phyloP scores from a whole-genome alignment of 305 asterid species.

The Fraxinus paxiana region DNA sequence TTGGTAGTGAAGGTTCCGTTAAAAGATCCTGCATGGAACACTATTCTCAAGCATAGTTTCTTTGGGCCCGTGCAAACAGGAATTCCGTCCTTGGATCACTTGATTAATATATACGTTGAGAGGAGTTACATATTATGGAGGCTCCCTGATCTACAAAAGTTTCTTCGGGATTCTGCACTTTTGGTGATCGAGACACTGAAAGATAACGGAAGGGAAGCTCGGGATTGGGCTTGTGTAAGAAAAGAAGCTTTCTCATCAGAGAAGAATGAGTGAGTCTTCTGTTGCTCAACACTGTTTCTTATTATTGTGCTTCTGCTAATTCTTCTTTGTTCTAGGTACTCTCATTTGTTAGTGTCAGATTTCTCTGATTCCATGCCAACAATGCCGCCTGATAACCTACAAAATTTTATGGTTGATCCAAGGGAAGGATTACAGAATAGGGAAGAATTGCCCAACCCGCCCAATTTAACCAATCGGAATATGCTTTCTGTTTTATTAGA shows the following conservation, averaged over 20 bases:
- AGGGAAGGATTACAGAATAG: constrained; percentile 50
- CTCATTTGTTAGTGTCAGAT: constrained; percentile 69
- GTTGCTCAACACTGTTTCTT: not conserved
- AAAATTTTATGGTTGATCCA: constrained; percentile 63
- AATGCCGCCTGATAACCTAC: constrained; percentile 88
- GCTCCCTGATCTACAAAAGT: constrained; percentile 83
- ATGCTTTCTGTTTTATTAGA: constrained; percentile 74
- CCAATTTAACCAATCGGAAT: constrained; percentile 61
- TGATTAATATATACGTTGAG: constrained; percentile 72
- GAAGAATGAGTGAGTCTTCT: constrained; percentile 69
- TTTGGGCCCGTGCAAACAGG: constrained; percentile 62
- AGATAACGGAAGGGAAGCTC: constrained; percentile 47
- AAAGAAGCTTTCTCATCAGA: constrained; percentile 71
- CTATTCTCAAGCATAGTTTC: constrained; percentile 46
- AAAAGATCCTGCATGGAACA: constrained; percentile 66
- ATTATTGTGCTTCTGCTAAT: not conserved
- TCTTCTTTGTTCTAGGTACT: constrained; percentile 47
- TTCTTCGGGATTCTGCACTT: constrained; percentile 63
- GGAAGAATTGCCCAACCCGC: constrained; percentile 34
- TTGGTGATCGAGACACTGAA: constrained; percentile 49
- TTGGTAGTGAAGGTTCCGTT: constrained; percentile 80
- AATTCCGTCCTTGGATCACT: constrained; percentile 75
- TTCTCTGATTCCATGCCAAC: constrained; percentile 80
- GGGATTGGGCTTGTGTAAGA: constrained; percentile 83
- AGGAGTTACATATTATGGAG: constrained; percentile 86